Percentiles rank a stretch among this genome's conserved stretches.
These are phyloP conservation scores for Aspergillus panamensis DNA, from an alignment of 495 filamentous ascomycete species.

Conservation along the genomic window DNA sequence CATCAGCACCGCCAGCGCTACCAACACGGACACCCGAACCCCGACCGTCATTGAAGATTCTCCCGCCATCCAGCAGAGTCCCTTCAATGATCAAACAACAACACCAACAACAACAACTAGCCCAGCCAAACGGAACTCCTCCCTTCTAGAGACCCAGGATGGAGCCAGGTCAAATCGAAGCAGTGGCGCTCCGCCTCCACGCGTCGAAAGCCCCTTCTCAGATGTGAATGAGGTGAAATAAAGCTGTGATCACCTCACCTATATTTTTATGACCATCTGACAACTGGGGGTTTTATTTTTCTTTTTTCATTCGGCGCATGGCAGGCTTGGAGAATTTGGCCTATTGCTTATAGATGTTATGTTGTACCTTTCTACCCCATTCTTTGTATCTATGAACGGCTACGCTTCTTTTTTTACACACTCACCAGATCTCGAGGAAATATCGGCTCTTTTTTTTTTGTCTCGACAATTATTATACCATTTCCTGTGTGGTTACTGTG, in stretches of 20 bases:
- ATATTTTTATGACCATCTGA: slow-evolving; percentile 15
- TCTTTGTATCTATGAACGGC: slow-evolving; percentile 22
- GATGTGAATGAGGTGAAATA: slow-evolving; percentile 59
- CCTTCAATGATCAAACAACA: slow-evolving; percentile 55
- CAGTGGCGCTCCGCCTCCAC: slow-evolving; percentile 28
- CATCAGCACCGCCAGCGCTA: slow-evolving; percentile 4
- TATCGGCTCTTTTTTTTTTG: neutral
- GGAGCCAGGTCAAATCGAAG: slow-evolving; percentile 27
- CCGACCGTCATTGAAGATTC: slow-evolving; percentile 50
- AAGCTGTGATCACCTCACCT: neutral
- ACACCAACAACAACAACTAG: slow-evolving; percentile 31
- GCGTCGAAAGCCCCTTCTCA: slow-evolving; percentile 44
- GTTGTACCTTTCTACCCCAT: slow-evolving; percentile 8
- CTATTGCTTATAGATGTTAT: slow-evolving; percentile 16
- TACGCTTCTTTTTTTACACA: slow-evolving; percentile 11
- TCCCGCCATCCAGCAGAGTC: slow-evolving; percentile 48
- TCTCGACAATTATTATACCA: neutral
- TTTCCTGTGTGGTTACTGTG: slow-evolving; percentile 4
- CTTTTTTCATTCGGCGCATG: slow-evolving; percentile 18
- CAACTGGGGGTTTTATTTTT: slow-evolving; percentile 1
- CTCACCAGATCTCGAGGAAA: neutral
- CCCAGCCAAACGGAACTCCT: slow-evolving; percentile 14
- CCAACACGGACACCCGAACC: slow-evolving; percentile 21
- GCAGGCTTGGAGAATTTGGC: slow-evolving; percentile 1
- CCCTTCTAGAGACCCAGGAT: slow-evolving; percentile 19